These are phyloP conservation scores for Phytophthora pseudosyringae DNA, from an alignment of 352 stramenopile genomes.

Conservation along the genomic window DNA sequence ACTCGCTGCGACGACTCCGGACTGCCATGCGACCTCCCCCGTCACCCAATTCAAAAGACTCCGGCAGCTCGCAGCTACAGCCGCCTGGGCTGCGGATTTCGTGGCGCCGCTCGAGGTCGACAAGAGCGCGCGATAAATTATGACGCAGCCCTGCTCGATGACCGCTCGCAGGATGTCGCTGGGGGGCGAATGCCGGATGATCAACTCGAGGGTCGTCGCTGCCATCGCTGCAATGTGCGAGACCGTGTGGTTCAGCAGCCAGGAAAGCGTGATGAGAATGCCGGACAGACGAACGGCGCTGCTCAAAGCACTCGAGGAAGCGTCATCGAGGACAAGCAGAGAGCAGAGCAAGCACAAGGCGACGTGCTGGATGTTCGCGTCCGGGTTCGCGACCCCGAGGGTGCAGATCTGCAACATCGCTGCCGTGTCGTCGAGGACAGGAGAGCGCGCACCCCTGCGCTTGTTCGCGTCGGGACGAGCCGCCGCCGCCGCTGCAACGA, in stretches of 20 bases:
- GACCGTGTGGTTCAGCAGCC: slow-evolving; percentile 40
- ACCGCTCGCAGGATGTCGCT: slow-evolving; percentile 45
- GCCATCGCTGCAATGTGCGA: slow-evolving; percentile 27
- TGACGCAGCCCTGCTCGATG: slow-evolving; percentile 57
- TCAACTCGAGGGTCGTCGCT: slow-evolving; percentile 18
- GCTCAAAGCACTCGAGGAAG: slow-evolving; percentile 16
- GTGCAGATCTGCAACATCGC: slow-evolving; percentile 36
- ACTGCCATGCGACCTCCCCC: slow-evolving; percentile 32
- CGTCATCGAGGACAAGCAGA: slow-evolving; percentile 26
- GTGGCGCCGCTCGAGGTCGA: slow-evolving; percentile 10
- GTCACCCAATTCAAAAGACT: slow-evolving; percentile 41
- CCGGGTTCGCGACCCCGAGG: slow-evolving; percentile 14
- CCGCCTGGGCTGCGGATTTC: slow-evolving; percentile 11
- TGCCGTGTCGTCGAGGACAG: slow-evolving; percentile 27
- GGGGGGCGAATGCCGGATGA: slow-evolving; percentile 33
- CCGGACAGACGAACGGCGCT: slow-evolving; percentile 46
- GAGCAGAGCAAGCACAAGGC: slow-evolving; percentile 28
- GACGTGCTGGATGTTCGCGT: slow-evolving; percentile 22
- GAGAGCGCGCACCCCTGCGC: slow-evolving; percentile 18
- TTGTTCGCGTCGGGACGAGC: slow-evolving; percentile 16
- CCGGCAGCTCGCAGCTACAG: slow-evolving; percentile 24
- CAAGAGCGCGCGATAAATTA: slow-evolving; percentile 37
- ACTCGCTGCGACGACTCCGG: slow-evolving; percentile 33
- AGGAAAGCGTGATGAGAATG: slow-evolving; percentile 48
- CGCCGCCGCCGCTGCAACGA: slow-evolving; percentile 19